Evolutionary conservation across 2,329 filamentous ascomycete species (phyloP), one percentile per base, ranked within the genome.

Genomic region (Aspergillus terreus): DNA sequence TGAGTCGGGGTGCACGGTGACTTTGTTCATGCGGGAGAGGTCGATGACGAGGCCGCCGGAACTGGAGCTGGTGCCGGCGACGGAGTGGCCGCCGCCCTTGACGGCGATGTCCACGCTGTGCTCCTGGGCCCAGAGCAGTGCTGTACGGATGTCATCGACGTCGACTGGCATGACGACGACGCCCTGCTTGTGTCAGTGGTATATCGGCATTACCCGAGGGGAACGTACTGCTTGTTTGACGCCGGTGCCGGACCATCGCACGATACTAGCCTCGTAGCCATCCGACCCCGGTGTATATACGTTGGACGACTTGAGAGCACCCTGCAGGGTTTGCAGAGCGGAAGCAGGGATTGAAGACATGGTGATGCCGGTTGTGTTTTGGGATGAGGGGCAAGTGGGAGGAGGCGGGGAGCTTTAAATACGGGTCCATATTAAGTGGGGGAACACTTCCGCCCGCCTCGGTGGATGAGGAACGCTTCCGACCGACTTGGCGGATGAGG

Each of bases 41-140:
- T 84, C 80, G 50, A 85, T 76, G 9, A 85, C 76, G 40, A 85
- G 68, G 4, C 81, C 82, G n/a, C 77, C 76, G 25, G 76, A 63
- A 1, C 78, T 78, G 1, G 78, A 81, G 9, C 78, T 79, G 4
- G 76, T 73, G 4, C 80, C 81, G 1, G 76, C 74, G 0, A 80
- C 80, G 2, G 78, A 80, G 65, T 85, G 62, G 3, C 66, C 64
- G 11, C 66, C 63, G 4, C 65, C 62, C 47, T 65, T 62, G 9
- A 68, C 58, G 6, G 64, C 65, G 42, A 68, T 43, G 15, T 68
- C 62, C 21, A 66, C 19, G 6, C 19, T 43, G 44, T 66, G 46
- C 15, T 72, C 61, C 2, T 68, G 70, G 15, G 77, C 76, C 61
- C 77, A 80, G 23, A 71, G 67, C 43, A 82, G 61, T 0, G 72